Conservation (phyloP, 2,329 filamentous ascomycete species). For the Alternaria burnsii region DNA sequence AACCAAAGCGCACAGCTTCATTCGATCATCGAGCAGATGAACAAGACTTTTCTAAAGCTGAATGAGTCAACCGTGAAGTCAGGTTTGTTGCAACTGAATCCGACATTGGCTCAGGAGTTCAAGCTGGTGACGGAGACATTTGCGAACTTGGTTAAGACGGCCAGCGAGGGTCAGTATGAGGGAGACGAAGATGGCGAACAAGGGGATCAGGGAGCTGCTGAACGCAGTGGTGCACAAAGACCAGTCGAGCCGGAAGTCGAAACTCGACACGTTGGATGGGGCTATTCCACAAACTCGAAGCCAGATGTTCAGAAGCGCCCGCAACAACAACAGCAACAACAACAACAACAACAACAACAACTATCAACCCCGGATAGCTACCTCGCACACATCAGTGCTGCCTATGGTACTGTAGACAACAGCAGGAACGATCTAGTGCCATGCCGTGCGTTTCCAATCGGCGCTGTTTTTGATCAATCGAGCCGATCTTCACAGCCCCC, state of each 20-base stretch:
- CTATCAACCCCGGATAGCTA: conserved; percentile 22
- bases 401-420: conserved; percentile 9
- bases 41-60: conserved; percentile 72
- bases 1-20: conserved; percentile 74
- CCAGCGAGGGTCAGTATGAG: conserved; percentile 45
- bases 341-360: conserved; percentile 6
- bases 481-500: conserved; percentile 10
- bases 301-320: background rate
- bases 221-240: conserved; percentile 14
- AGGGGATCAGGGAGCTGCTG: conserved; percentile 8
- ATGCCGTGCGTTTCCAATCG: conserved; percentile 24
- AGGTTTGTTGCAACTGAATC: conserved; percentile 65
- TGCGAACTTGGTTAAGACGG: conserved; percentile 61
- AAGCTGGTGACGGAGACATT: conserved; percentile 67
- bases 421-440: conserved; percentile 22
- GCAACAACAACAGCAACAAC: conserved; percentile 10
- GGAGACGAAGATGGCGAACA: conserved; percentile 48
- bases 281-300: conserved; percentile 25
- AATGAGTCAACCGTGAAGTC: conserved; percentile 68
- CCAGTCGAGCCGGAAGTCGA: conserved; percentile 15
- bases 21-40: conserved; percentile 76
- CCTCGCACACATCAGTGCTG: conserved; percentile 19
- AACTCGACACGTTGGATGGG: conserved; percentile 37
- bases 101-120: conserved; percentile 67
- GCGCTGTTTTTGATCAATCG: conserved; percentile 34